These are phyloP conservation scores for Pyrenopolyporus hunteri DNA, from an alignment of 495 filamentous ascomycete species.

Conservation along the genomic window DNA sequence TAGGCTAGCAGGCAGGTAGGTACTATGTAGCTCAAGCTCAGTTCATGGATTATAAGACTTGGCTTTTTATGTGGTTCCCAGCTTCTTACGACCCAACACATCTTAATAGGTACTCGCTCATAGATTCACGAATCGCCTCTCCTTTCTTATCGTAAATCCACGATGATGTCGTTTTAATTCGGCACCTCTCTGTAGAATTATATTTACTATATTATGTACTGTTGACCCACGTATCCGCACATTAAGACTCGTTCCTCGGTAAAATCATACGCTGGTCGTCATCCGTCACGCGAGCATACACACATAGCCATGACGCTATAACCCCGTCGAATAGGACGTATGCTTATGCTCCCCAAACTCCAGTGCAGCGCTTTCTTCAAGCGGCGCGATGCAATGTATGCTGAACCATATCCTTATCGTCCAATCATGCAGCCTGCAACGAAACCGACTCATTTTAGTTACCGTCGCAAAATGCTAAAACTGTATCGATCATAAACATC, in stretches of 20 bases:
- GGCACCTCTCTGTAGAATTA: constrained; percentile 1
- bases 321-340: background rate
- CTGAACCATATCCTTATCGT: constrained; percentile 14
- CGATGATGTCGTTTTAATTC: background rate
- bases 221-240: constrained; percentile 3
- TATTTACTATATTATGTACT: background rate
- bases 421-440: constrained; percentile 10
- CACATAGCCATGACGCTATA: constrained; percentile 8
- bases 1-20: background rate
- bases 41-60: no score
- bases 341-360: constrained; percentile 15
- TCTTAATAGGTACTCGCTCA: no score
- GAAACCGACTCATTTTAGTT: background rate
- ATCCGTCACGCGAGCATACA: constrained; percentile 7
- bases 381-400: constrained; percentile 23
- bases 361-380: constrained; percentile 9
- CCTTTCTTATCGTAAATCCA: no score
- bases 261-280: constrained; percentile 18
- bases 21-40: no score
- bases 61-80: no score
- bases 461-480: background rate
- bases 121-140: no score
- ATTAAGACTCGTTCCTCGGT: constrained; percentile 4
- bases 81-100: no score
- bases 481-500: background rate